Base-by-base conservation (phyloP, 2,329 filamentous ascomycete species). In the Aurifilum marmelostoma region DNA sequence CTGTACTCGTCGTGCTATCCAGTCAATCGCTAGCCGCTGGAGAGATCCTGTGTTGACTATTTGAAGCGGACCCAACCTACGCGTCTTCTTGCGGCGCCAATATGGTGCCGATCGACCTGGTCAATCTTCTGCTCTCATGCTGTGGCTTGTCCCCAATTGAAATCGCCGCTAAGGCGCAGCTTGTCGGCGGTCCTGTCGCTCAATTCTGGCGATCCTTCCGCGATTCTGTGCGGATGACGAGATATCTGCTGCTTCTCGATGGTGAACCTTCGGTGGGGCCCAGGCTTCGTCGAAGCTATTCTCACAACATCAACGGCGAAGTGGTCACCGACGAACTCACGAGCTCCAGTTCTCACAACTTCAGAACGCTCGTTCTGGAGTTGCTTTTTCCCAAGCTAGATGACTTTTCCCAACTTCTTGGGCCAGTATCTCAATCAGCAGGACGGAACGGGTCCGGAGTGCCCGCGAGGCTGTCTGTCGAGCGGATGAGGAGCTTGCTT, bases 61-160 rank as follows among this genome's bases (percentile, higher is more conserved):
- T 1, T 11, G 14, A 32, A 91, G 89, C 84, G 52, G 93, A 97
- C 75, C 82, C 87, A 67, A 81, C 84, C 5, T 92, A 91, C 77
- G 87, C 89, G n/a, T 85, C 87, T 6, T 85, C 88, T 24, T 85
- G 90, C 73, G 87, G 89, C 2, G 79, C 83, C 14, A 91, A 92
- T 77, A 86, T 89, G 52, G 85, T 86, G 21, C 88, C 92, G 4
- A 76, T 85, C 41, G 88, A 94, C 72, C 78, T 97, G 29, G 80
- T 92, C 50, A 88, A 88, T 72, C 80, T 97, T 5, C 77, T 97
- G n/a, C 82, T 88, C 70, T 84, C 86, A 21, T 93, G 92, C 74
- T 89, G 91, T 50, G 92, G 92, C 12, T 74, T 78, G 41, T 73
- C 78, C 5, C 73, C 76, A 7, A 69, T 84, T 24, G 67, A 74